Conservation (phyloP, 306 rosid species). For the Fragaria ananassa region DNA sequence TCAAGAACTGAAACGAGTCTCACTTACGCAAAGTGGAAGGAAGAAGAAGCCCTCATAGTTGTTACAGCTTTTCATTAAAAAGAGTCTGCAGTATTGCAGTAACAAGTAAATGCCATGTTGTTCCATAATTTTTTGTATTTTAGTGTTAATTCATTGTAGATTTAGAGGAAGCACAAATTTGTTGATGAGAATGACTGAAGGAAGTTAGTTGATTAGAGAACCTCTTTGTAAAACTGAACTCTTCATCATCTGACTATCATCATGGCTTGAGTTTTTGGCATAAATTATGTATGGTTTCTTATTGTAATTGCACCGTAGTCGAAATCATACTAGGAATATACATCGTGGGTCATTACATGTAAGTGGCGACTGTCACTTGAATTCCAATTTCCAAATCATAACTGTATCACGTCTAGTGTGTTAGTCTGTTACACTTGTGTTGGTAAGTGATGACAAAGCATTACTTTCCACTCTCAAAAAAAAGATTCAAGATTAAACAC, state of each 20-base stretch:
- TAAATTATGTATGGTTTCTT: not conserved
- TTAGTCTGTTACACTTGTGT: too few species aligned
- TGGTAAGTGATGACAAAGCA: too few species aligned
- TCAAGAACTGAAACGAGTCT: constrained; percentile 53
- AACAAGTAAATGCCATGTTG: not conserved
- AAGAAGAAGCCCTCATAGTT: constrained; percentile 67
- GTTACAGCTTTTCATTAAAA: not conserved
- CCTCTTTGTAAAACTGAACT: not conserved
- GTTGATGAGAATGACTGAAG: not conserved
- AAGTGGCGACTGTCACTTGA: too few species aligned
- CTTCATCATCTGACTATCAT: not conserved
- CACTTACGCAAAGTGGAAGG: constrained; percentile 42
- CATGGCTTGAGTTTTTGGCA: not conserved
- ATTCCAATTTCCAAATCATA: too few species aligned
- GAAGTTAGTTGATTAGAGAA: not conserved
- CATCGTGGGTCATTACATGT: not conserved
- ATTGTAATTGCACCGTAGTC: not conserved
- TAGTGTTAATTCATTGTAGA: not conserved
- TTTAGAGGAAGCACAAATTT: not conserved
- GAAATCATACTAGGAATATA: not conserved
- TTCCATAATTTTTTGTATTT: not conserved
- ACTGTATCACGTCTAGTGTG: too few species aligned
- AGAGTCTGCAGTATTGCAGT: constrained; percentile 1
- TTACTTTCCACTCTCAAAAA: too few species aligned
- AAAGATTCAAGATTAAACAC: too few species aligned